A percentile compares a stretch with the other conserved stretches of the same genome.
phyloP scores from a whole-genome alignment of 139 green algal genomes.

The Chlorella sp. region DNA sequence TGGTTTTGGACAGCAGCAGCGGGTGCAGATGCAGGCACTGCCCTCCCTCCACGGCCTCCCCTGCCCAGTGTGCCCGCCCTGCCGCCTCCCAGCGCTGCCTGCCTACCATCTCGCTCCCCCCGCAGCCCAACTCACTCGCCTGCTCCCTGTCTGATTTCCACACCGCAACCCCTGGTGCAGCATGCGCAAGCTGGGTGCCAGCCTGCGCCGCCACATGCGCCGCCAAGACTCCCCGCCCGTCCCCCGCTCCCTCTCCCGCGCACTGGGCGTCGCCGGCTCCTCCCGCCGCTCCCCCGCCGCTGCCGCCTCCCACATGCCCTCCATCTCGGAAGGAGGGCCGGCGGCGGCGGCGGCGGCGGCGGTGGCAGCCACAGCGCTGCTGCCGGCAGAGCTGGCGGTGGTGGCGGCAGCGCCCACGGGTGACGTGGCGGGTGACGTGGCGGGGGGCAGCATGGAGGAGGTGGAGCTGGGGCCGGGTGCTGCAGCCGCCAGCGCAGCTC shows the following conservation, averaged over 20 bases:
- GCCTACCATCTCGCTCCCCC: neutral
- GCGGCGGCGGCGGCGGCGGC: neutral
- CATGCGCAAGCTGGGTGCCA: neutral
- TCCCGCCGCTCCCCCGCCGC: neutral
- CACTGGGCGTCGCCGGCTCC: neutral
- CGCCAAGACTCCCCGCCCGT: slow-evolving; percentile 2
- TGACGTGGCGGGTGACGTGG: too few species aligned
- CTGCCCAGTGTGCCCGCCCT: neutral
- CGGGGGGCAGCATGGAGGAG: neutral
- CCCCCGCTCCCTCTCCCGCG: neutral
- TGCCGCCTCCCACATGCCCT: neutral
- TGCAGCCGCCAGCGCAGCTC: neutral
- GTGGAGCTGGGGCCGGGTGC: neutral
- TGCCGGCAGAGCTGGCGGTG: neutral
- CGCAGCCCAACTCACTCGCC: neutral
- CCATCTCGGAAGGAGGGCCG: neutral
- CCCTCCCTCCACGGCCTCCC: neutral
- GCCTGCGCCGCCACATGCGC: neutral
- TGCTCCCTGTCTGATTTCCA: neutral
- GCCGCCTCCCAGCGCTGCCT: neutral
- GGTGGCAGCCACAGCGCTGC: neutral
- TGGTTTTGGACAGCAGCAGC: too few species aligned
- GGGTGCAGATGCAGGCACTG: neutral
- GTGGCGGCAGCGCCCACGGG: neutral
- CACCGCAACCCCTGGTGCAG: neutral